Base-by-base conservation (phyloP, 768 basidiomycete species). In the Collybia sordida region DNA sequence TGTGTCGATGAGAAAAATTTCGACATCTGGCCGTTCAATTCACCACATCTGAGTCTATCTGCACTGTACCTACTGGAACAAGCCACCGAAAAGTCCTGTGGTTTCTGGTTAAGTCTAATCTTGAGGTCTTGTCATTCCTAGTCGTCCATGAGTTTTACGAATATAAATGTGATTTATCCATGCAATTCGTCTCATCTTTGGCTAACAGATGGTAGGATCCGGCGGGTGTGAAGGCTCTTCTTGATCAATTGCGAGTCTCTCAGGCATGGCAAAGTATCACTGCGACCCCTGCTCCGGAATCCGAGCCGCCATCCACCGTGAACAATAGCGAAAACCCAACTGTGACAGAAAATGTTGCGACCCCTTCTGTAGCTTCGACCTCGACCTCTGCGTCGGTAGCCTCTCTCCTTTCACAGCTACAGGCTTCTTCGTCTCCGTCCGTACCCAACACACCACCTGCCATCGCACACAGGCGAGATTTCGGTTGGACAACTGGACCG, bases 201-300 rank as follows among this genome's bases (percentile, higher is more conserved):
- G 41, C 55, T 58, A 19, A 55, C 42, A 24, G 38, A 42, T 18
- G 39, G 44, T 60, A 90, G 88, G 87, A 90, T 65, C 72, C 84
- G 41, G 72, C 72, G 52, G 80, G 78, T 39, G 75, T 93, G 42
- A 78, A 81, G 57, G 83, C 87, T 22, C 74, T 93, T 21, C 77
- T 93, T 15, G 86, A 90, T 46, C 80, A 81, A 54, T 72, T 92
- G 11, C 74, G 80, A 44, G 66, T 75, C 2, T 91, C 90, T 3
- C 75, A 81, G 57, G 86, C 82, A 19, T 91, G 86, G 88, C 79
- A 85, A 58, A 73, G 83, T 42, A 60, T 72, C 11, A 44, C 56
- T 6, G 25, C 38, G 17, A 21, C 50, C 35, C 25, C 51, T 14
- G 28, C 38, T 17, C 37, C 28, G 21, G 48, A 51, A 45, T 14